These are phyloP conservation scores for Holtermanniella nyarrowii DNA, from an alignment of 768 basidiomycete genomes.

Conservation along the genomic window DNA sequence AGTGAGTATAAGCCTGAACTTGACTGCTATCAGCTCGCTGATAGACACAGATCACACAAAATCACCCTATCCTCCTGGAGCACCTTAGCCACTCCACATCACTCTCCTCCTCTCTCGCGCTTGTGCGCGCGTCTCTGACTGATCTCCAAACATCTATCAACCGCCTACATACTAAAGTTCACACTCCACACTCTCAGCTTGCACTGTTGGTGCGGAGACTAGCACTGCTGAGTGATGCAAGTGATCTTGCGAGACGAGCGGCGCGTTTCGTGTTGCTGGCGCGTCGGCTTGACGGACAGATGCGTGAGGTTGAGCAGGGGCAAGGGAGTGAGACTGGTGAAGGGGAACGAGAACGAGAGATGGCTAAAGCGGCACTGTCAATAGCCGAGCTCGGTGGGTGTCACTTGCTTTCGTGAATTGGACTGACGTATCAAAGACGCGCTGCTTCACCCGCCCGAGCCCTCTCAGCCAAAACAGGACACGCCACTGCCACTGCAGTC, in stretches of 20 bases:
- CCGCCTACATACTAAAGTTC: conserved; percentile 77
- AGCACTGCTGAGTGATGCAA: conserved; percentile 67
- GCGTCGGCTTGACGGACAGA: conserved; percentile 71
- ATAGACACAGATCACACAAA: conserved; percentile 12
- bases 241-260: conserved; percentile 71
- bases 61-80: conserved; percentile 31
- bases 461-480: conserved; percentile 1
- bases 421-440: neutral
- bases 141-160: conserved; percentile 24
- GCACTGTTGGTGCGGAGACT: conserved; percentile 61
- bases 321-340: conserved; percentile 45
- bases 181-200: conserved; percentile 67
- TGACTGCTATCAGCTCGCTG: conserved; percentile 1
- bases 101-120: conserved; percentile 19
- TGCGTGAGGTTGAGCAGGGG: conserved; percentile 53
- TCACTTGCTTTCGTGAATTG: neutral
- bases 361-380: conserved; percentile 88
- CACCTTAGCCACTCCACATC: conserved; percentile 30
- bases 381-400: conserved; percentile 76
- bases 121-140: conserved; percentile 22
- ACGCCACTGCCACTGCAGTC: conserved; percentile 55
- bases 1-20: conserved; percentile 46
- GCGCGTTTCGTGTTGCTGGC: conserved; percentile 76
- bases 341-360: conserved; percentile 72
- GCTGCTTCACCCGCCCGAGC: conserved; percentile 12